Evolutionary conservation across 2,329 filamentous ascomycete species (phyloP), one percentile per base, ranked within the genome.

Genomic region (Arthrobotrys entomopaga): DNA sequence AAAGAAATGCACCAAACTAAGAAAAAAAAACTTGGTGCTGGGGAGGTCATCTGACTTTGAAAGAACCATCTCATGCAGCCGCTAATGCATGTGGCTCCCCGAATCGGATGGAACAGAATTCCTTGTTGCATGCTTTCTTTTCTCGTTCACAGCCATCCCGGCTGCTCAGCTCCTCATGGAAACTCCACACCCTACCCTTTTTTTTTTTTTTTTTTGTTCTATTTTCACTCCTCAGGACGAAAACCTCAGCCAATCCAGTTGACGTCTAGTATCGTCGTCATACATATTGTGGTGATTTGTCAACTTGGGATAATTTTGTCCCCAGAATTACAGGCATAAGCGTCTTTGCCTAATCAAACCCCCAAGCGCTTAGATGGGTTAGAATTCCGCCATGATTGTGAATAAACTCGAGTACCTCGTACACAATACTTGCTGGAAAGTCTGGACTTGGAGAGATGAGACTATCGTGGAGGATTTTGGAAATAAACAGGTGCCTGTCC

Each of bases 41-140:
- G 53, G 67, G 53, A 72, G 56, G 67, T 72, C 67, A 72, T 72
- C 57, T 72, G 67, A 72, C 60, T 72, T 72, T 24, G 22, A 65
- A 72, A 72, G 59, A 53, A 65, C 67, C 67, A 72, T 65, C 53
- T 72, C 59, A 72, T 72, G 67, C 67, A 72, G 65, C 65, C 67
- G 67, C 67, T 72, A 72, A 64, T 72, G 67, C 67, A 72, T 72
- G 67, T 48, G 49, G 38, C 54, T 64, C 60, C 67, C 67, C 53
- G 61, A 72, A 65, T 52, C 67, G 67, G 67, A 65, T 40, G 54
- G 60, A 52, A 29, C 26, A 52, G 59, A 50, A 65, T 57, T 57
- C 57, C 49, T 46, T 29, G 65, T 42, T 24, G 52, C 8, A 16
- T 22, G 46, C 20, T 67, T 67, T 67, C 63, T 66, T 66, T 66